Percentiles rank a stretch among this genome's conserved stretches.
Evolutionary conservation across 1,284 basidiomycete genomes (phyloP).

Genomic region (Cryptococcus sp.): DNA sequence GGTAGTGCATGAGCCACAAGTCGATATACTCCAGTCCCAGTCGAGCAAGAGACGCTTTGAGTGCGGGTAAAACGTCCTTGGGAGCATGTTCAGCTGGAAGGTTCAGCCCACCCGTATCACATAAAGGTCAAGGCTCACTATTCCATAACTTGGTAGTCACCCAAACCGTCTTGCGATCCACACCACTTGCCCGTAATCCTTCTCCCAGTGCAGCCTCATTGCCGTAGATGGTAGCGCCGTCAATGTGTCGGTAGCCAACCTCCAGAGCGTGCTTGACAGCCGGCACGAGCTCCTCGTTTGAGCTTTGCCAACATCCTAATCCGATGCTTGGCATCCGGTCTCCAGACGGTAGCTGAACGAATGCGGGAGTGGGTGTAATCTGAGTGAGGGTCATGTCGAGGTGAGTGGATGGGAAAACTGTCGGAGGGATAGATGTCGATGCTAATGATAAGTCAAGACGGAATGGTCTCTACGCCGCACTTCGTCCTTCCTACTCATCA

Average conservation of each 20-base stretch:
- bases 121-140: not conserved
- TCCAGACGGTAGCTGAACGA: slow-evolving; percentile 6
- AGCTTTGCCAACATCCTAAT: slow-evolving; percentile 9
- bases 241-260: slow-evolving; percentile 60
- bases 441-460: no score
- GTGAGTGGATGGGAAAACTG: not conserved
- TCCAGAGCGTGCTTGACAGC: slow-evolving; percentile 16
- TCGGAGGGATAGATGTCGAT: no score
- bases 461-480: no score
- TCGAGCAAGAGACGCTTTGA: slow-evolving; percentile 50
- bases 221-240: slow-evolving; percentile 64
- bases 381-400: not conserved
- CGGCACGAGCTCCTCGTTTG: slow-evolving; percentile 9
- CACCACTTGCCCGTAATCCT: slow-evolving; percentile 68
- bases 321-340: slow-evolving; percentile 8
- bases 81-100: slow-evolving; percentile 13
- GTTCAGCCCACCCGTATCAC: not conserved
- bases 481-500: no score
- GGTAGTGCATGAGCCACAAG: slow-evolving; percentile 64
- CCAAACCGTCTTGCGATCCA: slow-evolving; percentile 72
- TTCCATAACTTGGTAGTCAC: slow-evolving; percentile 60
- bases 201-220: slow-evolving; percentile 64
- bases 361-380: not conserved
- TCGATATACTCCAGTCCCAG: slow-evolving; percentile 68
- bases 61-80: slow-evolving; percentile 14